A percentile compares a stretch with the other conserved stretches of the same genome.
phyloP scores from a whole-genome alignment of 345 rosid genomes.

The Linum lewisii region DNA sequence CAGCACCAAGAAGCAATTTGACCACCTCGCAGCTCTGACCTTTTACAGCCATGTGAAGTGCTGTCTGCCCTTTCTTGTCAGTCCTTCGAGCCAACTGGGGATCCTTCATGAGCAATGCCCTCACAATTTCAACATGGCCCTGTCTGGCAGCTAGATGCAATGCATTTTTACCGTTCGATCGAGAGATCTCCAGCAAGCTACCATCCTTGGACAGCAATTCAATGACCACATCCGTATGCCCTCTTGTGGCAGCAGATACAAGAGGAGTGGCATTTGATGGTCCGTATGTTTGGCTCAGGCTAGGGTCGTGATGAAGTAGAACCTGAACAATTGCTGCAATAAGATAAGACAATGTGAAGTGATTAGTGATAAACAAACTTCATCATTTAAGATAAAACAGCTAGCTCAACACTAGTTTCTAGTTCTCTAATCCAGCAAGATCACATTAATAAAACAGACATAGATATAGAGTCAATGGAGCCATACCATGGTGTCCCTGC shows the following conservation, averaged over 20 bases:
- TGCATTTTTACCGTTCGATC: conserved; percentile 83
- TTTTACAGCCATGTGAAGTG: conserved; percentile 93
- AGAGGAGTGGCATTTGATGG: conserved; percentile 90
- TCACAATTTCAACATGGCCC: conserved; percentile 72
- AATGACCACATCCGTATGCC: conserved; percentile 77
- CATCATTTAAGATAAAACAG: too few relatives aligned
- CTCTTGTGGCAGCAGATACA: conserved; percentile 80
- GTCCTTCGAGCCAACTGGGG: conserved; percentile 79
- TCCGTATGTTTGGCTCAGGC: conserved; percentile 59
- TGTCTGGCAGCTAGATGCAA: conserved; percentile 87
- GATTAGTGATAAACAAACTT: too few relatives aligned
- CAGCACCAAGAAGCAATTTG: conserved; percentile 75
- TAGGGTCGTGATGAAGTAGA: conserved; percentile 70
- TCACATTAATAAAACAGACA: too few relatives aligned
- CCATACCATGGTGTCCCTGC: conserved; percentile 24
- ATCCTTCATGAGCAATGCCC: conserved; percentile 67
- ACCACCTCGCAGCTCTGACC: conserved; percentile 89
- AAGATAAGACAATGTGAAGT: background rate
- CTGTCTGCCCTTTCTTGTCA: conserved; percentile 94
- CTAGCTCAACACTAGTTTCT: too few relatives aligned
- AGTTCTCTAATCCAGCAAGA: too few relatives aligned
- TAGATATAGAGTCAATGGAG: conserved; percentile 2
- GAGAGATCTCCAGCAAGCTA: conserved; percentile 58
- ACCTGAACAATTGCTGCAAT: conserved; percentile 81
- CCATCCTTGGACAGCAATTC: conserved; percentile 73